Evolutionary conservation across 2,329 filamentous ascomycete species (phyloP).

Genomic region (Canariomyces notabilis): DNA sequence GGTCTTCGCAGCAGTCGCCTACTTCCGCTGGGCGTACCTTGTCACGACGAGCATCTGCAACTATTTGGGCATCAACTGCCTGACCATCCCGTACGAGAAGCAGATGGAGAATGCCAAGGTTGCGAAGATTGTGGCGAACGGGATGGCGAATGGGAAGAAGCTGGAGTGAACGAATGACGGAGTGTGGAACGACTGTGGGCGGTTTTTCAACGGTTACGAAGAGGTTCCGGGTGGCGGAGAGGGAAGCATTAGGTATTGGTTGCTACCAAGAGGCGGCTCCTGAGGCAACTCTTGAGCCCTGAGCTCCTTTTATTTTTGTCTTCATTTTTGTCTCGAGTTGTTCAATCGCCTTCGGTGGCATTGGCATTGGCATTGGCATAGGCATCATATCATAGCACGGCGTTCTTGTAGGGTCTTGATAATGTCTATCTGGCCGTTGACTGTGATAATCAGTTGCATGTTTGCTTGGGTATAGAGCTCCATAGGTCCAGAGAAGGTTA

Average conservation of each 20-base stretch:
- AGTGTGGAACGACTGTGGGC: not conserved
- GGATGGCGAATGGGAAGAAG: constrained; percentile 15
- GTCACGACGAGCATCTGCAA: constrained; percentile 89
- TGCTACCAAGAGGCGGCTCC: too few relatives aligned
- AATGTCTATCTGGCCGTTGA: not conserved
- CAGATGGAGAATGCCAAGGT: constrained; percentile 46
- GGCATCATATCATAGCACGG: constrained; percentile 13
- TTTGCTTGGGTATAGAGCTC: not conserved
- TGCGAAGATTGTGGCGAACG: constrained; percentile 21
- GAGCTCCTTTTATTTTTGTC: not conserved
- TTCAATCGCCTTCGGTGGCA: too few relatives aligned
- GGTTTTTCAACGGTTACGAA: not conserved
- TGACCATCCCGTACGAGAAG: constrained; percentile 72
- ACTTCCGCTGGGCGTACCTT: constrained; percentile 87
- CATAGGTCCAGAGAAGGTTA: not conserved
- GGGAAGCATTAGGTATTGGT: too few relatives aligned
- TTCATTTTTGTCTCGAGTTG: not conserved
- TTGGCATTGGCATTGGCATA: constrained; percentile 5
- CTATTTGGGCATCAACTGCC: constrained; percentile 87
- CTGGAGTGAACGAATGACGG: constrained; percentile 1
- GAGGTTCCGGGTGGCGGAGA: too few relatives aligned
- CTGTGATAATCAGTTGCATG: not conserved
- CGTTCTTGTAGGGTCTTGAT: not conserved
- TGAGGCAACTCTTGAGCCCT: too few relatives aligned
- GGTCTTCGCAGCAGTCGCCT: constrained; percentile 74